Evolutionary conservation across 2,329 filamentous ascomycete genomes (phyloP), one percentile per base, ranked within the genome.

Genomic region (Alternaria arborescens): DNA sequence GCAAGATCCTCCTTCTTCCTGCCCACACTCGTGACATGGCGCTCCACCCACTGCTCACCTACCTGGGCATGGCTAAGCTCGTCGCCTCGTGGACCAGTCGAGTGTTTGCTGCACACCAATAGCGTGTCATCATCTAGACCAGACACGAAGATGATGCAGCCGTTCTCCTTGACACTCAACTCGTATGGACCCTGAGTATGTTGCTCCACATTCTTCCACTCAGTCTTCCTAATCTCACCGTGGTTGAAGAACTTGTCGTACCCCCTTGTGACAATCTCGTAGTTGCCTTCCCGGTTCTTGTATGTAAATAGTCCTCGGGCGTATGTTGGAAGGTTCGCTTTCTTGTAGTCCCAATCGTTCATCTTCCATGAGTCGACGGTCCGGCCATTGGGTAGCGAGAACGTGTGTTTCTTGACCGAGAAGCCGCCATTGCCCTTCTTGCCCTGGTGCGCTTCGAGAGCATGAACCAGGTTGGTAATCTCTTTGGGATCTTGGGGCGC

Each of bases 221-320:
- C 86, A 4, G 95, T 99, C 66, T 91, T 88, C 47, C 82, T 79
- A 8, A 97, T 90, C 80, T 99, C 95, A 52, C 87, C 87, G 41
- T 92, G 86, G 71, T 99, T 99, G 87, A 99, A 99, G 83, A 99
- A 99, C 80, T 99, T 99, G 84, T 99, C 94, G 80, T 99, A 99
- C 52, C 95, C 95, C 70, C 95, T 87, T 50, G 93, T 88, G 1
- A 87, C 91, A 69, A 99, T 97, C 78, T 97, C 92, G 12, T 87
- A 82, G 8, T 87, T 83, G 8, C 88, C 88, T 26, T 86, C 83
- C 51, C 85, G 82, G 64, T 87, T 89, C 65, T 81, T 86, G 42
- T 90, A 91, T n/a, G 94, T 99, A 80, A 99, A 99, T 1, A 99
- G 86, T 7, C 95, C 95, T 55, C 95, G 89, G 6, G 95, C 94